These are phyloP conservation scores for Daldinia decipiens DNA, from an alignment of 495 filamentous ascomycete species.

Conservation along the genomic window DNA sequence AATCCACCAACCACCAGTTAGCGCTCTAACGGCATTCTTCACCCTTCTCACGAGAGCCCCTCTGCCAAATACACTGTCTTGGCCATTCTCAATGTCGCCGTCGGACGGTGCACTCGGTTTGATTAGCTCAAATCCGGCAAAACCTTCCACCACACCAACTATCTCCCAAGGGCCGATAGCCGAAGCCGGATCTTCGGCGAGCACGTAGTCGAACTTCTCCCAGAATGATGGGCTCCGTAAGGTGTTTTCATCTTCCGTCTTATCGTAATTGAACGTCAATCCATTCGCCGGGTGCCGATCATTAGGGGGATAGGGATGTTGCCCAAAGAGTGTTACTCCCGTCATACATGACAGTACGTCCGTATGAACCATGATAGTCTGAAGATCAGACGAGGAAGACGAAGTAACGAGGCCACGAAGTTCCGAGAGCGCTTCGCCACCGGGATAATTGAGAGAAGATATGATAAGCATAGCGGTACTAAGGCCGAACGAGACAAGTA, in stretches of 20 bases:
- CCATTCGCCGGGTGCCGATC: constrained; percentile 22
- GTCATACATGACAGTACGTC: constrained; percentile 94
- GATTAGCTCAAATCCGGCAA: constrained; percentile 73
- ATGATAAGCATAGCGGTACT: constrained; percentile 73
- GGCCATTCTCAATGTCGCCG: constrained; percentile 46
- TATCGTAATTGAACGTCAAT: constrained; percentile 62
- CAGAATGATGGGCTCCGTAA: constrained; percentile 77
- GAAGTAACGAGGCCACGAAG: constrained; percentile 62
- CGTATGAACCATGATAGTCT: constrained; percentile 69
- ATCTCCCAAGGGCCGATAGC: constrained; percentile 73
- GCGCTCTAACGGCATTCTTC: constrained; percentile 45
- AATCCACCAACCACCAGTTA: constrained; percentile 72
- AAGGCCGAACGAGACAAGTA: constrained; percentile 65
- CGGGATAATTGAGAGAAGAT: constrained; percentile 88
- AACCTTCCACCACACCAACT: constrained; percentile 74
- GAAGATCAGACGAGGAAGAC: constrained; percentile 46
- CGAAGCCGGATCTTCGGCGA: constrained; percentile 72
- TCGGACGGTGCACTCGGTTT: constrained; percentile 53
- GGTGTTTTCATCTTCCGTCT: constrained; percentile 66
- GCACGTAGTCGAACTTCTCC: constrained; percentile 81
- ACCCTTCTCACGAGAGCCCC: constrained; percentile 45
- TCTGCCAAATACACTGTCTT: constrained; percentile 48
- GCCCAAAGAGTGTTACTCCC: constrained; percentile 87
- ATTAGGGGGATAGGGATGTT: constrained; percentile 50
- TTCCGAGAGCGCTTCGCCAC: constrained; percentile 71